Evolutionary conservation across 2,329 filamentous ascomycete species (phyloP).

Genomic region (Rhytidhysteron rufulum): DNA sequence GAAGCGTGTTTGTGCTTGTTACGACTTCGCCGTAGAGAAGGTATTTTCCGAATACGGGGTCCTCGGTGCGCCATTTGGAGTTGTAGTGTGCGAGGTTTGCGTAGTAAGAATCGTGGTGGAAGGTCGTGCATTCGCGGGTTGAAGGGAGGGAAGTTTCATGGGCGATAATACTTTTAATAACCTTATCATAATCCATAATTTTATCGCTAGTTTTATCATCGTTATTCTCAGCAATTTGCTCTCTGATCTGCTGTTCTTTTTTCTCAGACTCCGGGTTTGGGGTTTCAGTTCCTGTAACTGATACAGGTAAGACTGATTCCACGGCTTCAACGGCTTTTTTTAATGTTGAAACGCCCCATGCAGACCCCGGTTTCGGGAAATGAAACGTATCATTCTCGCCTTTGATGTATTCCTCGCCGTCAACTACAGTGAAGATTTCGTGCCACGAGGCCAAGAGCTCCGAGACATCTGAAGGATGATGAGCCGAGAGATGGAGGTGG

Average conservation of each 20-base stretch:
- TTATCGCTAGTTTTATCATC: slow-evolving; percentile 45
- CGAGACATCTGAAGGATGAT: slow-evolving; percentile 60
- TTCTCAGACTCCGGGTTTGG: slow-evolving; percentile 24
- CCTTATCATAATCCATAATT: slow-evolving; percentile 68
- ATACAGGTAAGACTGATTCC: slow-evolving; percentile 21
- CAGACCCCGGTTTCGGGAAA: slow-evolving; percentile 62
- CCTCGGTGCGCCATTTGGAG: slow-evolving; percentile 51
- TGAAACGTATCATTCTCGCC: slow-evolving; percentile 81
- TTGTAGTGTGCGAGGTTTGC: slow-evolving; percentile 67
- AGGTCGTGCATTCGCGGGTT: slow-evolving; percentile 73
- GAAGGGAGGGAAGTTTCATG: slow-evolving; percentile 67
- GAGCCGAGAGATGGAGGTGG: slow-evolving; percentile 73
- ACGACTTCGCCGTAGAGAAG: slow-evolving; percentile 88
- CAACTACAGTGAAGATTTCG: slow-evolving; percentile 63
- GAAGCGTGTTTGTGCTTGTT: slow-evolving; percentile 87
- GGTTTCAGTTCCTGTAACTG: slow-evolving; percentile 23
- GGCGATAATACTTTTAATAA: slow-evolving; percentile 70
- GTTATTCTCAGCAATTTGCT: slow-evolving; percentile 24
- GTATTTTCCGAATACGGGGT: slow-evolving; percentile 66
- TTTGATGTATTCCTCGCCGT: slow-evolving; percentile 68
- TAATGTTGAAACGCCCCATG: slow-evolving; percentile 25
- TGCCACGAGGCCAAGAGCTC: slow-evolving; percentile 64
- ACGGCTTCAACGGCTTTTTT: slow-evolving; percentile 33
- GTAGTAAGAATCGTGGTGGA: slow-evolving; percentile 80
- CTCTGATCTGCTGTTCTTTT: slow-evolving; percentile 24